Evolutionary conservation across 495 filamentous ascomycete species (phyloP), one percentile per base, ranked within the genome.

Genomic region (Penicillium paradoxum): DNA sequence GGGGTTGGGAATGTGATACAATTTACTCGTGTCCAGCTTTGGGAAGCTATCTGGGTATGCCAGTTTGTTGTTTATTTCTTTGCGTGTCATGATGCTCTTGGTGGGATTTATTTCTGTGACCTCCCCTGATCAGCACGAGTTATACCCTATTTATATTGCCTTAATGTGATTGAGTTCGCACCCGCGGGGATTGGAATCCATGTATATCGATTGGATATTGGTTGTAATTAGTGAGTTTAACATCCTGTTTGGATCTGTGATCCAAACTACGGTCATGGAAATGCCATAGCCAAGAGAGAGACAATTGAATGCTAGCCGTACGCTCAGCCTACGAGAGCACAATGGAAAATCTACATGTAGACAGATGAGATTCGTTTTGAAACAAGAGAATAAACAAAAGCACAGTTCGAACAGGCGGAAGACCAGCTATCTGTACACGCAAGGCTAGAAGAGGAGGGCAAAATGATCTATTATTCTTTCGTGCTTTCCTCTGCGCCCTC

Each of bases 371-470:
- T 68, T 67, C 58, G 56, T 68, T 56, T 59, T 62, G 56, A 63
- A 60, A 47, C 56, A 60, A 58, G 53, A 63, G 54, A 63, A 48
- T 45, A 57, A 66, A 69, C 54, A 64, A 60, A 62, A 66, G 66
- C 64, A 74, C 65, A 69, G 66, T 69, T 69, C 61, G 66, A 70
- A 70, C 60, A 68, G 65, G 65, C 63, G 57, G 60, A 68, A 70
- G 62, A 72, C 72, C 69, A 74, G 71, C 66, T 76, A 76, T 74
- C 72, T 76, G 73, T 76, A 76, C 73, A 76, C 70, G 70, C 68
- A 72, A 71, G 66, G 59, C 60, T 64, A 57, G 56, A 57, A 61
- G 54, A 58, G 55, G 46, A 49, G 37, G 55, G 55, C 22, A 33
- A 37, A 39, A 40, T 41, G 49, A 40, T 66, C 63, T 66, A 66